Conservation (phyloP, 495 filamentous ascomycete species). For the Penicillium goetzii region DNA sequence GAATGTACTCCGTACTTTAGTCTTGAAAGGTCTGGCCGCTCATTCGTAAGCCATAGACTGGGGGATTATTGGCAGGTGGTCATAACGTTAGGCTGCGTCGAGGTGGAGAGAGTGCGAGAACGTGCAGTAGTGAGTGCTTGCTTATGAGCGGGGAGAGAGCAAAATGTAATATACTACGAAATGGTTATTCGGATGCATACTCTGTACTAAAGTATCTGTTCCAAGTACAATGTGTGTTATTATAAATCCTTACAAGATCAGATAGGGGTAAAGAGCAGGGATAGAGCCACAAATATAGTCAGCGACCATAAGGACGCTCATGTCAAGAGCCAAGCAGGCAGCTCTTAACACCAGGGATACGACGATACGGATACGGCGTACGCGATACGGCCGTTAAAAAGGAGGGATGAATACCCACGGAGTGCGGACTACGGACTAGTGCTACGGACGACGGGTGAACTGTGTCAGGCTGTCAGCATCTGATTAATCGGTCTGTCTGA, state of each 20-base stretch:
- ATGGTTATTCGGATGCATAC: not conserved
- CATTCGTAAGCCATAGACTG: not conserved
- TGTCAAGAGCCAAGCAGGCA: not conserved
- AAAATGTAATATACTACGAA: not conserved
- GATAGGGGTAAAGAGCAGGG: not conserved
- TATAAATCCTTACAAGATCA: not conserved
- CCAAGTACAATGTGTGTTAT: not conserved
- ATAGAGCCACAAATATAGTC: not conserved
- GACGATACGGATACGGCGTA: conserved; percentile 3
- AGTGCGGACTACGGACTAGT: not conserved
- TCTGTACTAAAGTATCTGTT: not conserved
- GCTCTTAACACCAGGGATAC: not conserved
- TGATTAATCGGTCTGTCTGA: conserved; percentile 2
- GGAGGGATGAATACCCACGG: not conserved
- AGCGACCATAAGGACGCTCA: no score
- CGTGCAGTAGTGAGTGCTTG: not conserved
- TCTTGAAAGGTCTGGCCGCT: not conserved
- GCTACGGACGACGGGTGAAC: not conserved
- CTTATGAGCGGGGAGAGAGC: not conserved
- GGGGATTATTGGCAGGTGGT: no score
- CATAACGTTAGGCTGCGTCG: not conserved
- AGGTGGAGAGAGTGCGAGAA: not conserved
- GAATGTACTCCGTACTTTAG: not conserved
- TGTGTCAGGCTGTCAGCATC: conserved; percentile 1
- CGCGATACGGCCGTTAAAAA: conserved; percentile 5